Evolutionary conservation across 202 grass and related monocot species (phyloP), one percentile per base, ranked within the genome.

Genomic region (Hordeum pubiflorum): DNA sequence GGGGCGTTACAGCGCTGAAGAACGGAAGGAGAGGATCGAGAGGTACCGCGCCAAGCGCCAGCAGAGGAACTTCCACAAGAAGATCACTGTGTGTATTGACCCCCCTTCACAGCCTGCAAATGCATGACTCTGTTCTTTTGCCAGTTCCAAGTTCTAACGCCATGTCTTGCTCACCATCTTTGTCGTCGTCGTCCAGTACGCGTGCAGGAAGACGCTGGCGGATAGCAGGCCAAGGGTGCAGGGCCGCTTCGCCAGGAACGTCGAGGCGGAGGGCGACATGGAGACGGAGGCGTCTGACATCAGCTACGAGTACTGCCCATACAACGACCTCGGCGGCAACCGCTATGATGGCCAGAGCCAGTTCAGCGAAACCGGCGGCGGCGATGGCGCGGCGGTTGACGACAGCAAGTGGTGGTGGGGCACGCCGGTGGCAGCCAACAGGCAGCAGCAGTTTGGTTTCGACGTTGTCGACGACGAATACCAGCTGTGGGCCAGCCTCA

Each of bases 181-280:
- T 43, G 69, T n/a, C 1, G 20, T 10, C 7, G 11, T 64, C 12
- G 68, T 43, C 26, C 74, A 99, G 96, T 99, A 99, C 54, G 90
- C 86, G 37, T 99, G 96, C 85, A 93, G 96, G 80, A 99, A 99
- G 87, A 96, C 92, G 22, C 77, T 99, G 85, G 96, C 96, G 1
- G 96, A 99, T 17, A 93, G 89, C 86, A 74, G 96, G 75, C 91
- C 91, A 4, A 82, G 96, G 75, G 92, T 96, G 64, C 89, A 88
- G 83, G 92, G 96, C 56, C 86, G 96, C 14, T 99, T 99, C 17
- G 92, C 87, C 0, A 89, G 85, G 88, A 99, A 93, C 50, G n/a
- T 26, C 2, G 94, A 97, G 60, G 67, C 36, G 0, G 90, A 97
- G 33, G 73, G 63, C 1, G 88, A 78, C 54, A 14, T 71, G 10